Base-by-base conservation (phyloP, 495 filamentous ascomycete genomes). In the Corynascus novoguineensis region DNA sequence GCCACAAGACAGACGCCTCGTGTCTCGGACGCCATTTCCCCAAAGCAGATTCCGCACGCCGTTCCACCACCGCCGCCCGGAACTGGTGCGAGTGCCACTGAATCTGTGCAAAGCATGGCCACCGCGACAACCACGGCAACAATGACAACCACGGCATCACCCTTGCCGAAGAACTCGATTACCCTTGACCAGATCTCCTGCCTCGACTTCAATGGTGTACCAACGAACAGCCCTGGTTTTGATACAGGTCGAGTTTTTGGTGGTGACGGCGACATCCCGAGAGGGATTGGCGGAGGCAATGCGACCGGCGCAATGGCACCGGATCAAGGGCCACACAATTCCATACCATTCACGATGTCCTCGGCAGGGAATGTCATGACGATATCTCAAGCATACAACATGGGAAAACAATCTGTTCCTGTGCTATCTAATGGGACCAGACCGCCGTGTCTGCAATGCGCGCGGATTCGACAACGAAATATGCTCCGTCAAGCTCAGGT, bases 111-210 rank as follows among this genome's bases (percentile, higher is more conserved):
- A n/a, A n/a, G n/a, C n/a, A n/a, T n/a, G n/a, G n/a, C n/a, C n/a
- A n/a, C n/a, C n/a, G n/a, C n/a, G n/a, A n/a, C n/a, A n/a, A n/a
- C n/a, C n/a, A 31, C 49, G 24, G 38, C 7, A 10, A 25, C 24
- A 40, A 59, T n/a, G 2, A n/a, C 49, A 3, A 1, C 5, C 12
- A 31, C 29, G 11, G 6, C 45, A 8, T 28, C 15, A 1, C 44
- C 45, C 4, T 6, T 21, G 1, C 5, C 47, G 12, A 19, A 38
- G 4, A 19, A 34, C 14, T 51, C 52, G 14, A 22, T 55, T 12
- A 46, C 45, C 0, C 49, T 58, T 8, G 57, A 58, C 35, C 56
- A 62, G 27, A 54, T 65, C n/a, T 59, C 60, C 12, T 60, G 53
- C 29, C 49, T 65, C 14, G 50, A 58, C 27, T 46, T 58, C 38